phyloP scores from a whole-genome alignment of 1,139 yeast genomes.

The Pneumocystis carinii region DNA sequence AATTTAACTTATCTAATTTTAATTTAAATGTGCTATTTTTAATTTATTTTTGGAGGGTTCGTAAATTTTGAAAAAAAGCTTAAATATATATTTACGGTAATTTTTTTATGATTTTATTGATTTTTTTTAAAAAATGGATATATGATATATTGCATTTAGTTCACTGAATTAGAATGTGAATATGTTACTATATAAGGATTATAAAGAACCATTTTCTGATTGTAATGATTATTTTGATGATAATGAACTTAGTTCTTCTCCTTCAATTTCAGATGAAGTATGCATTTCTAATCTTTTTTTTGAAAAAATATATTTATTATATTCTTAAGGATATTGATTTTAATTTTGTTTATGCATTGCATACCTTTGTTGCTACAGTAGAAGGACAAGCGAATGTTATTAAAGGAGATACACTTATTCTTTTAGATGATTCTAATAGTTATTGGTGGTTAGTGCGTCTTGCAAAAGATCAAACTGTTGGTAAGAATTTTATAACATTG shows the following conservation, averaged over 20 bases:
- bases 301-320: background rate
- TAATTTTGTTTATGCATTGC: slow-evolving; percentile 67
- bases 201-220: background rate
- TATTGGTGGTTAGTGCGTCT: slow-evolving; percentile 94
- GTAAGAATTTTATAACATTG: slow-evolving; percentile 1
- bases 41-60: no score
- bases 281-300: background rate
- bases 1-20: no score
- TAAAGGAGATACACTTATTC: slow-evolving; percentile 68
- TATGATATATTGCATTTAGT: no score
- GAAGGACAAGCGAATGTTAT: slow-evolving; percentile 75
- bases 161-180: no score
- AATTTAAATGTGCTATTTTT: no score
- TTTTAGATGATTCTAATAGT: slow-evolving; percentile 76
- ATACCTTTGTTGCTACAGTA: slow-evolving; percentile 82
- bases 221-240: background rate
- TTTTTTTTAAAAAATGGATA: no score
- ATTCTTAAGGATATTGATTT: slow-evolving; percentile 53
- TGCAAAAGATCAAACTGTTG: slow-evolving; percentile 34
- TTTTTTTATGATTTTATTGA: no score
- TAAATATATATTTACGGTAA: no score
- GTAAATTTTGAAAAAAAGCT: no score
- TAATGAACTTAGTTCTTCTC: background rate
- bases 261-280: background rate
- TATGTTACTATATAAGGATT: background rate